Evolutionary conservation across 768 basidiomycete species (phyloP).

Genomic region (Russula sp.): DNA sequence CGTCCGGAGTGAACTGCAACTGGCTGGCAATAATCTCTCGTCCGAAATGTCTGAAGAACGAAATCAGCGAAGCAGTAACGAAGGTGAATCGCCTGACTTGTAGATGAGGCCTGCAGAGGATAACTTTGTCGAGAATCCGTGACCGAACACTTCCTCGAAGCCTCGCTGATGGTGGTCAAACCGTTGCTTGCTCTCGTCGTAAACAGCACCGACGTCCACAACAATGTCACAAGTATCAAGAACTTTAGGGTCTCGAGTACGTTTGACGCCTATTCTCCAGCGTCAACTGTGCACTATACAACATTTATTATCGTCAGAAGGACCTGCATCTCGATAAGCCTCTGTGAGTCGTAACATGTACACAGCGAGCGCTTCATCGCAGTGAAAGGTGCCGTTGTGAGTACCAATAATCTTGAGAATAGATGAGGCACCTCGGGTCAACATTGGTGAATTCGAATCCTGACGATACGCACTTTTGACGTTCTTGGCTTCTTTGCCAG

Average conservation of each 20-base stretch:
- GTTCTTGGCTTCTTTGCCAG: conserved; percentile 41
- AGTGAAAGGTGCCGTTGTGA: conserved; percentile 94
- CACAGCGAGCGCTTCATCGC: conserved; percentile 94
- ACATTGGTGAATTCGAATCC: not conserved
- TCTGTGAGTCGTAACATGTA: conserved; percentile 78
- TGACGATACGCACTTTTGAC: conserved; percentile 28
- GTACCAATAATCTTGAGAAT: conserved; percentile 73
- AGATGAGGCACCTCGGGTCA: not conserved
- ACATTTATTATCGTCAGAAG: not conserved
- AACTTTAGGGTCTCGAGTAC: conserved; percentile 64
- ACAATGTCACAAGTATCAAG: conserved; percentile 87
- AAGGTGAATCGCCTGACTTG: conserved; percentile 53
- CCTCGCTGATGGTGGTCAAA: conserved; percentile 98
- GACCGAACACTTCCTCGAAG: conserved; percentile 84
- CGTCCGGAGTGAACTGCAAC: conserved; percentile 43
- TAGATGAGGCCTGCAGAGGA: conserved; percentile 91
- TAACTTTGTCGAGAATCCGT: conserved; percentile 83
- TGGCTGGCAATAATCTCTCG: conserved; percentile 71
- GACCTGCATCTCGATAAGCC: conserved; percentile 71
- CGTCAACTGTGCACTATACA: not conserved
- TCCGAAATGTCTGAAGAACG: conserved; percentile 71
- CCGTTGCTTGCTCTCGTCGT: conserved; percentile 68
- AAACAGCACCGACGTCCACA: conserved; percentile 92
- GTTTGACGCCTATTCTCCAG: conserved; percentile 42
- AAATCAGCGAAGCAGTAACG: not conserved